phyloP scores from a whole-genome alignment of 179 eudicot genomes.

The Silene noctiflora region DNA sequence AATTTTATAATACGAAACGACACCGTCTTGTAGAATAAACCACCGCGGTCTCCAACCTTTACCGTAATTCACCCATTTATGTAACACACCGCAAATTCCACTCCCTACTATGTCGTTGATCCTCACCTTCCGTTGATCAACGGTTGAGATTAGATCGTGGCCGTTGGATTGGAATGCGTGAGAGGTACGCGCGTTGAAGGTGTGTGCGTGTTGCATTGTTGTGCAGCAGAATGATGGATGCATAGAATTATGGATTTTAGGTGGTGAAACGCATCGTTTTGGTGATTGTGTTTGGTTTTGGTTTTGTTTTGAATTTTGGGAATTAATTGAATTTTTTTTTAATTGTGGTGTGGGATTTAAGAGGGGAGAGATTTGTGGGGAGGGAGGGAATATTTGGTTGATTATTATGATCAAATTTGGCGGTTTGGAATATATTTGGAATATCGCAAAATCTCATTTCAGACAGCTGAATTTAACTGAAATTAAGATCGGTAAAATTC shows the following conservation, averaged over 20 bases:
- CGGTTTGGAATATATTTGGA: too few relatives aligned
- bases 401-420: too few relatives aligned
- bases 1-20: conserved; percentile 73
- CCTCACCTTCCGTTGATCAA: conserved; percentile 52
- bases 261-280: conserved; percentile 8
- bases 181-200: conserved; percentile 16
- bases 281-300: neutral
- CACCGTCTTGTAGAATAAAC: conserved; percentile 86
- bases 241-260: neutral
- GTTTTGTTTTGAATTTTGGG: neutral
- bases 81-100: conserved; percentile 64
- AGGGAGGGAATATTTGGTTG: too few relatives aligned
- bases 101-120: conserved; percentile 60
- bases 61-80: conserved; percentile 94
- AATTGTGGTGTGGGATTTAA: too few relatives aligned
- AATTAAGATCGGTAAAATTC: too few relatives aligned
- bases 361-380: too few relatives aligned
- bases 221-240: neutral
- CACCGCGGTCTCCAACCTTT: conserved; percentile 88
- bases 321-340: too few relatives aligned
- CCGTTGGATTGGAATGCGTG: conserved; percentile 17
- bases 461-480: too few relatives aligned
- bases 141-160: conserved; percentile 14
- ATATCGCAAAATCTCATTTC: too few relatives aligned
- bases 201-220: conserved; percentile 22